Base-by-base conservation (phyloP, 495 filamentous ascomycete genomes). In the Mytilinidion resinicola region DNA sequence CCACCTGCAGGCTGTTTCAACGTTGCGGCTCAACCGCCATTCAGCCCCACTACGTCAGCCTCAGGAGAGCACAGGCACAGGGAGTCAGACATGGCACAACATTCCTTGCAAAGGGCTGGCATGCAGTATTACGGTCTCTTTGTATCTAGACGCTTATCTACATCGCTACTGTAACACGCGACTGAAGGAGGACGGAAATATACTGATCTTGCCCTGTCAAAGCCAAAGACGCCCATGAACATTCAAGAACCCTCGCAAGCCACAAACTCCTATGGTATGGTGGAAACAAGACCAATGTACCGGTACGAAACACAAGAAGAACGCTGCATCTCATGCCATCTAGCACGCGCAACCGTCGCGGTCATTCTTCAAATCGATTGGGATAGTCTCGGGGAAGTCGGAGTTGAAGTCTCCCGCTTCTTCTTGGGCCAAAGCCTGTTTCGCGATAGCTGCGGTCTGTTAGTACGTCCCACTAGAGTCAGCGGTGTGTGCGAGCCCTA, bases 331-430 rank as follows among this genome's bases (percentile, higher is more conserved):
- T 17, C n/a, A 41, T 3, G 15, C n/a, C 44, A 37, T 36, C 77
- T 68, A 98, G 77, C 93, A 98, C 64, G 91, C 83, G 73, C 93
- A 99, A 46, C 93, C 90, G 68, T 93, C 88, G 57, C 85, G 82
- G 55, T 95, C 90, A 69, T 87, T 88, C 74, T 95, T 90, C 57
- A 96, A 82, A 74, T 95, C 87, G 70, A 97, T 96, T 73, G 96
- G 92, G 76, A 97, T 96, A 39, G 93, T 92, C 69, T 96, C 95
- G 57, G 89, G 88, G 75, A 95, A 96, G 70, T 97, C 93, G 47
- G 90, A 89, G 64, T 84, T 88, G 72, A 83, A 88, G 69, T 96
- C 92, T 69, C 95, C 91, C 0, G 89, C 90, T 73, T 97, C 95
- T 74, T 99, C 95, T 72, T 97, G 93, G 6, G 89, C 88, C 21